Evolutionary conservation across 2,329 filamentous ascomycete species (phyloP).

Genomic region (Aspergillus glaucus): DNA sequence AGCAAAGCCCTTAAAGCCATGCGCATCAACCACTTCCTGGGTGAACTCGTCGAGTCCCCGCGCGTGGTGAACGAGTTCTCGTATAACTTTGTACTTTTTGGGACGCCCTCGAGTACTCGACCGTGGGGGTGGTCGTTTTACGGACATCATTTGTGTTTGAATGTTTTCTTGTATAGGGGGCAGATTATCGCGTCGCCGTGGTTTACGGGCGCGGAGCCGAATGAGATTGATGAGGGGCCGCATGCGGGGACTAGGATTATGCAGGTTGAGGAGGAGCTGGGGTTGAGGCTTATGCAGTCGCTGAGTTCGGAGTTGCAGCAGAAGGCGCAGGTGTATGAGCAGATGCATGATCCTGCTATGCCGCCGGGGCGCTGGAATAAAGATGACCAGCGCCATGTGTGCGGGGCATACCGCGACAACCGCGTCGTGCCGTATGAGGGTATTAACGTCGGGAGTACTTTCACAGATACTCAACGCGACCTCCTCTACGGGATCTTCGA

Average conservation of each 20-base stretch:
- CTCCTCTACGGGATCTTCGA: conserved; percentile 54
- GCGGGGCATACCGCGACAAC: conserved; percentile 74
- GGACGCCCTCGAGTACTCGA: conserved; percentile 48
- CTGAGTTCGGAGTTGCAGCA: conserved; percentile 44
- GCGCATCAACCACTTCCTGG: conserved; percentile 70
- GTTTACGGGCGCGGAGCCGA: conserved; percentile 76
- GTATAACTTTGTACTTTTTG: conserved; percentile 71
- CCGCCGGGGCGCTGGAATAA: conserved; percentile 62
- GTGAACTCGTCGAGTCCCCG: conserved; percentile 57
- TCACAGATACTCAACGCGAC: conserved; percentile 42
- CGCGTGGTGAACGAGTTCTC: conserved; percentile 66
- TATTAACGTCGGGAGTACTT: conserved; percentile 44
- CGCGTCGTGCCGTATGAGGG: conserved; percentile 70
- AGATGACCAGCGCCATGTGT: conserved; percentile 71
- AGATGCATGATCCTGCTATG: conserved; percentile 61
- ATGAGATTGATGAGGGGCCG: conserved; percentile 61
- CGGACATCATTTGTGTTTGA: conserved; percentile 71
- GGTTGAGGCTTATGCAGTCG: conserved; percentile 64
- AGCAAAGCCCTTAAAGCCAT: conserved; percentile 62
- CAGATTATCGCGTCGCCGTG: conserved; percentile 67
- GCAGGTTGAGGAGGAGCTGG: conserved; percentile 57
- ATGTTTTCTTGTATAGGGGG: conserved; percentile 58
- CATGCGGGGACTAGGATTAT: conserved; percentile 61
- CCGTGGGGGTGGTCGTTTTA: conserved; percentile 73
- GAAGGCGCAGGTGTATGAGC: conserved; percentile 52